A percentile compares a stretch with the other conserved stretches of the same genome.
phyloP scores from a whole-genome alignment of 2,329 filamentous ascomycete species.

The Karstenula rhodostoma region DNA sequence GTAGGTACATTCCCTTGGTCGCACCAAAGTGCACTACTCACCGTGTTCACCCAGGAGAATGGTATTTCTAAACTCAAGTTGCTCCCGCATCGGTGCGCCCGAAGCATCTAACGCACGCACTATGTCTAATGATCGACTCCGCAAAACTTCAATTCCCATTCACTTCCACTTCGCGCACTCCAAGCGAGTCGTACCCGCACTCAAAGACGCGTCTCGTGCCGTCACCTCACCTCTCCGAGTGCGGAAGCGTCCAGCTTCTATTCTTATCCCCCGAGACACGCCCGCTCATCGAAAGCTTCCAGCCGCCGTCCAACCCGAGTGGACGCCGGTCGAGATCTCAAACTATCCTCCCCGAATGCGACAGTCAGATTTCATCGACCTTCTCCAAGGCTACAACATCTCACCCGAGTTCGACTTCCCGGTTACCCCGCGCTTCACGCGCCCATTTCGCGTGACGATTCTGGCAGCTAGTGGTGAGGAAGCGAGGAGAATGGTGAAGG shows the following conservation, averaged over 20 bases:
- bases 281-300: neutral
- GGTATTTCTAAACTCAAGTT: neutral
- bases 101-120: neutral
- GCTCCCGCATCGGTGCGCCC: neutral
- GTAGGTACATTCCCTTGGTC: neutral
- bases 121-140: neutral
- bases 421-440: conserved; percentile 14
- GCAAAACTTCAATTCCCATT: conserved; percentile 10
- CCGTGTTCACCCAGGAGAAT: neutral
- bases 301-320: neutral
- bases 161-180: conserved; percentile 8
- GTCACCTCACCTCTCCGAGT: neutral
- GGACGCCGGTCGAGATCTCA: conserved; percentile 22
- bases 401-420: conserved; percentile 18
- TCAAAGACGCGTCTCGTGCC: neutral
- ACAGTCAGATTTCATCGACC: conserved; percentile 10
- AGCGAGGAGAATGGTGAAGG: conserved; percentile 18
- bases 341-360: conserved; percentile 20
- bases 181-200: neutral
- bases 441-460: conserved; percentile 21
- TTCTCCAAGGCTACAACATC: conserved; percentile 22
- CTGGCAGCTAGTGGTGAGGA: conserved; percentile 14
- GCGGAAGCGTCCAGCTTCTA: neutral
- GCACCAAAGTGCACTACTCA: neutral
- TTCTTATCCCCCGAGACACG: neutral